Evolutionary conservation across 1,139 yeast species (phyloP), one percentile per base, ranked within the genome.

Genomic region (Kazachstania sp.): DNA sequence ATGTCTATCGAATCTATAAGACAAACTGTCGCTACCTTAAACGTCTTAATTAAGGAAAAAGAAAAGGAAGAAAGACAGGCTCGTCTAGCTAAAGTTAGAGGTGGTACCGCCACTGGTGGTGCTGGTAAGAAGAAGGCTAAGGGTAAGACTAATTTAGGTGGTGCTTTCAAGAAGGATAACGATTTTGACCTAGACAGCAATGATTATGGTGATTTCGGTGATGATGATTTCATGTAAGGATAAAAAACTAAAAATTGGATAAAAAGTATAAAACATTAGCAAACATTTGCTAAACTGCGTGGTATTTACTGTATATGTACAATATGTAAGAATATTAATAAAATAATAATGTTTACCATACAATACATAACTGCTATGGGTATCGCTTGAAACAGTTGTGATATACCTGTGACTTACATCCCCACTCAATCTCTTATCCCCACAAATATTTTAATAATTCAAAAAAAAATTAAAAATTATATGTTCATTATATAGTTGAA

Each of bases 61-160:
- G 92, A 84, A 67, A 83, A 82, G 65, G 84, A 83, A 50, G 97
- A 90, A 71, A 86, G 97, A 72, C 83, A 76, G 60, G 86, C 84
- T 3, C 78, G 95, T 70, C 71, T 84, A 60, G 77, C 83, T 60
- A 83, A 81, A 64, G 77, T 87, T 42, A 65, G 59, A 53, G 92
- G 92, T 52, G 92, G 92, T 54, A 83, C 92, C 42, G 80, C 92
- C 38, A 83, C 94, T 41, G 95, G 94, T 62, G 95, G 97, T 65
- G 92, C 95, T 31, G 97, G 96, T 63, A 87, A 86, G 76, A 86
- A 87, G 80, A 88, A 90, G 78, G 90, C 82, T 54, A 50, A 50
- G 41, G 88, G 87, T 73, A 86, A 86, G 58, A 79, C 90, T 45
- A 82, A 85, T 64, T 78, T 83, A 58, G 84, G 84, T 51, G 83